These are phyloP conservation scores for Lithospermum erythrorhizon DNA, from an alignment of 257 asterid species.

Conservation along the genomic window DNA sequence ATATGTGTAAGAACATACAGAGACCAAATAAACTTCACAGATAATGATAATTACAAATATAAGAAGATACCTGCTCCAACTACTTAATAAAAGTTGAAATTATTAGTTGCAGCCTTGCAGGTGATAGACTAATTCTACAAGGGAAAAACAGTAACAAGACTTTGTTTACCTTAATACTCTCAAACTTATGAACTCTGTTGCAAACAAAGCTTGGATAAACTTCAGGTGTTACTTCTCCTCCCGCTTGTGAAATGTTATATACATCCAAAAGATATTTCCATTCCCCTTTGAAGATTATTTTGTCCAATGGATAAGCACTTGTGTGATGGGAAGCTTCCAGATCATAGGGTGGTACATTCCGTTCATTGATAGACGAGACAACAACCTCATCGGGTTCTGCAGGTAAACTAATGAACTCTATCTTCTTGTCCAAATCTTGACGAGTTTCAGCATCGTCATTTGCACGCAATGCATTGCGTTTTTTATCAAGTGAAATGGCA, in stretches of 20 bases:
- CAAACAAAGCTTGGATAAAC: conserved; percentile 69
- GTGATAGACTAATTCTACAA: too few species aligned
- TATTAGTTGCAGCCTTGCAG: too few species aligned
- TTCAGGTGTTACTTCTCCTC: conserved; percentile 22
- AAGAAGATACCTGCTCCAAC: too few species aligned
- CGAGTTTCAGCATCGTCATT: conserved; percentile 32
- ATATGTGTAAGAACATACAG: not conserved
- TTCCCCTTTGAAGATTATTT: conserved; percentile 71
- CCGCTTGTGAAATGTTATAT: conserved; percentile 27
- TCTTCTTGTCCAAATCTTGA: conserved; percentile 27
- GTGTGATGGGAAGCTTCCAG: conserved; percentile 47
- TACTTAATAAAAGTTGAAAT: too few species aligned
- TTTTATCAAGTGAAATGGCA: conserved; percentile 12
- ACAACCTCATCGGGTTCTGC: conserved; percentile 38
- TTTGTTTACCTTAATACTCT: conserved; percentile 34
- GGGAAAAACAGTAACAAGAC: too few species aligned
- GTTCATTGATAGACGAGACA: conserved; percentile 20
- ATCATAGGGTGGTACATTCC: conserved; percentile 60
- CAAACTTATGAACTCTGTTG: conserved; percentile 45
- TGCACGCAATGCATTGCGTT: conserved; percentile 28
- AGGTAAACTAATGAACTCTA: conserved; percentile 31
- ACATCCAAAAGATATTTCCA: conserved; percentile 72
- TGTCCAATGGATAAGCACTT: conserved; percentile 68
- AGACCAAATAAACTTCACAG: too few species aligned
- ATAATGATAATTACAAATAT: too few species aligned